These are phyloP conservation scores for Ophiocordyceps australis DNA, from an alignment of 2,329 filamentous ascomycete genomes.

Conservation along the genomic window DNA sequence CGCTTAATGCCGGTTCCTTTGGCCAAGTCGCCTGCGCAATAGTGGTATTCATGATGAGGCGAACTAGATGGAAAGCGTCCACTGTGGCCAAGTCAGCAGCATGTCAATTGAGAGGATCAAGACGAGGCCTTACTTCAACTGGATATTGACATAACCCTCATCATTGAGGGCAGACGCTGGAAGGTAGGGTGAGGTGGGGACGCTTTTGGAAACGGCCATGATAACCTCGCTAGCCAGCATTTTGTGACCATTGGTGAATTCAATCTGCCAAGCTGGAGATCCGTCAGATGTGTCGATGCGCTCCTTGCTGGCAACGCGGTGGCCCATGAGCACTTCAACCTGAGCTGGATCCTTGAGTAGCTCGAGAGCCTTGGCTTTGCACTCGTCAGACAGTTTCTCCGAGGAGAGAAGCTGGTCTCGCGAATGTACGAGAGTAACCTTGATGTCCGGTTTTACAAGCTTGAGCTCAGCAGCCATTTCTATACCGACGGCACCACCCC, in stretches of 20 bases:
- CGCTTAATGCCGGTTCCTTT: slow-evolving; percentile 67
- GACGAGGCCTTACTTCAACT: slow-evolving; percentile 24
- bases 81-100: slow-evolving; percentile 11
- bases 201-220: slow-evolving; percentile 46
- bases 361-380: slow-evolving; percentile 42
- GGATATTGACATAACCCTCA: slow-evolving; percentile 48
- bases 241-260: slow-evolving; percentile 39
- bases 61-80: slow-evolving; percentile 33
- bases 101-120: background rate
- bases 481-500: slow-evolving; percentile 61
- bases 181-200: slow-evolving; percentile 45
- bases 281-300: slow-evolving; percentile 26
- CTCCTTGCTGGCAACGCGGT: slow-evolving; percentile 32
- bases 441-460: slow-evolving; percentile 39
- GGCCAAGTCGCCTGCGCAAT: slow-evolving; percentile 51
- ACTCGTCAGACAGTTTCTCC: slow-evolving; percentile 52
- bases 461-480: slow-evolving; percentile 73
- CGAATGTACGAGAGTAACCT: slow-evolving; percentile 61
- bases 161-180: slow-evolving; percentile 38
- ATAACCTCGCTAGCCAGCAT: slow-evolving; percentile 47
- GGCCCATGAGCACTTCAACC: slow-evolving; percentile 45
- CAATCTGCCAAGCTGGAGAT: slow-evolving; percentile 24
- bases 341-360: slow-evolving; percentile 42
- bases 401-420: slow-evolving; percentile 51
- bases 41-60: slow-evolving; percentile 42